Evolutionary conservation across 2,329 filamentous ascomycete genomes (phyloP).

Genomic region (Thelonectria rubi): DNA sequence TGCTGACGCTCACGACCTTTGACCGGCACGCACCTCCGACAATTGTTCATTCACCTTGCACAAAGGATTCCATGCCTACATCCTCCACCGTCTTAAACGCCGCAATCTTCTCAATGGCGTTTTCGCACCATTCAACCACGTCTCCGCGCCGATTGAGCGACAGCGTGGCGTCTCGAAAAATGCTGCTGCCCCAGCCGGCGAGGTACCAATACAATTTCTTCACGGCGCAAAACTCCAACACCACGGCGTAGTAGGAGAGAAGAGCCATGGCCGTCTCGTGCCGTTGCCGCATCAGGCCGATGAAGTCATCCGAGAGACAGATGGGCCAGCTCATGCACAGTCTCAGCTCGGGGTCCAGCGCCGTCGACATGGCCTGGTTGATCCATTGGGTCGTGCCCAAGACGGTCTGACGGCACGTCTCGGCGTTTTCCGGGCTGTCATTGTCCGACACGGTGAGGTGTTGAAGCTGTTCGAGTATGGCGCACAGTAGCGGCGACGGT

Average conservation of each 20-base stretch:
- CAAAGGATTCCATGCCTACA: not conserved
- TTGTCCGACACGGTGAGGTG: not conserved
- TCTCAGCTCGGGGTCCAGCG: not conserved
- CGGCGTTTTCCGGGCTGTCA: not conserved
- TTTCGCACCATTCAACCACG: not conserved
- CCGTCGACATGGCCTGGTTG: not conserved
- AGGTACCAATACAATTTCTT: not conserved
- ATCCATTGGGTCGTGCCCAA: not conserved
- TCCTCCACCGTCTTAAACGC: not conserved
- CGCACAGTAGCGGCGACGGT: not conserved
- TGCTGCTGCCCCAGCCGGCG: not conserved
- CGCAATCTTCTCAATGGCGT: not conserved
- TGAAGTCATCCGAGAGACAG: not conserved
- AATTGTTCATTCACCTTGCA: not conserved
- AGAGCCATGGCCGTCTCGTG: not conserved
- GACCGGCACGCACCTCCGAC: not conserved
- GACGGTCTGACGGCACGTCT: not conserved
- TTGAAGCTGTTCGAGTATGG: not conserved
- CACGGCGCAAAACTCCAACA: not conserved
- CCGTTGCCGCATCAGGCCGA: not conserved
- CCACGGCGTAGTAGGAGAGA: not conserved
- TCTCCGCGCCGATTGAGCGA: not conserved
- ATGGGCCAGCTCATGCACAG: constrained; percentile 2
- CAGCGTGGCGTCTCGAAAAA: not conserved
- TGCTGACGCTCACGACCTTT: no score